Evolutionary conservation across 2,329 filamentous ascomycete genomes (phyloP), one percentile per base, ranked within the genome.

Genomic region (Remersonia thermophila): DNA sequence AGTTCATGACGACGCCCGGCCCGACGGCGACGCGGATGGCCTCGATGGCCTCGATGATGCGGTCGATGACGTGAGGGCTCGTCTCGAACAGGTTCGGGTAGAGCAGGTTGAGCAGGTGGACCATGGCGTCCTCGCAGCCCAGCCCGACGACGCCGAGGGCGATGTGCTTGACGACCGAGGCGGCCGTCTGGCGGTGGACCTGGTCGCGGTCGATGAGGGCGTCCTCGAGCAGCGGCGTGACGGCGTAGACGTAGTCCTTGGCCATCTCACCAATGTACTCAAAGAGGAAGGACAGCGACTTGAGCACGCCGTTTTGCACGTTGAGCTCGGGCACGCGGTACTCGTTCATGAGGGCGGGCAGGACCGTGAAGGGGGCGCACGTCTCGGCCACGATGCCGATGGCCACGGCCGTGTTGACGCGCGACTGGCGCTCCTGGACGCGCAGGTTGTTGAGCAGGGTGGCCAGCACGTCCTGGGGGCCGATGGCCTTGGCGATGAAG

Each of bases 191-290:
- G 18, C 91, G 79, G 62, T 98, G 91, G 2, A 98, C 91, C 62
- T 98, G 91, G 58, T 98, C 91, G 43, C 91, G 80, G 59, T 98
- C 91, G 60, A 95, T 95, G 43, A 98, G 77, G 2, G 93, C 91
- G 55, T 98, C 91, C 56, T 98, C 91, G 2, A 98, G 77, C 8
- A 98, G 68, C 6, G 91, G 91, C 2, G 87, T 95, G 25, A 98
- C 87, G 13, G 93, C 91, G 54, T 98, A 98, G 55, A 98, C 91
- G 57, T 98, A 98, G 60, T 98, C 91, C 63, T 96, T 98, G 45
- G 86, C 85, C 91, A 98, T 96, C 61, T 98, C 91, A 45, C 91
- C 91, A 57, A 98, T 98, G 62, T 98, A 98, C 56, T 98, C 91
- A 55, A 96, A 98, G 42, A 98, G 70, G 71, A 98, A 98, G 6